Conservation (phyloP, 75 land plant genomes). For the Cunninghamia lanceolata region DNA sequence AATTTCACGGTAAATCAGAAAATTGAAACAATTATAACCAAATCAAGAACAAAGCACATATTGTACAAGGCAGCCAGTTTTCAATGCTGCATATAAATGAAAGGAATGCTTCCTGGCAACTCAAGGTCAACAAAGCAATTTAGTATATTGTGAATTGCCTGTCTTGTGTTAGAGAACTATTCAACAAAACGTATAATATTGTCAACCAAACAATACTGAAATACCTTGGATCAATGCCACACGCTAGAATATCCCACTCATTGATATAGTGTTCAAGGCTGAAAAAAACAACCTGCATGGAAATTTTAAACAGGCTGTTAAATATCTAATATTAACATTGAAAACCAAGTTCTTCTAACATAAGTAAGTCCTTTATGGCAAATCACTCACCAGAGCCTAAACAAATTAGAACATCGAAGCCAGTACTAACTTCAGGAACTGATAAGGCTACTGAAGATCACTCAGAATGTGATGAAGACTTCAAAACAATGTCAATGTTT, state of each 20-base stretch:
- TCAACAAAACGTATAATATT: neutral
- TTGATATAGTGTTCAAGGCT: neutral
- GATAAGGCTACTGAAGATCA: conserved; percentile 8
- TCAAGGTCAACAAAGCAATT: conserved; percentile 4
- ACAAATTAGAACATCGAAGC: neutral
- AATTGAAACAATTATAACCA: neutral
- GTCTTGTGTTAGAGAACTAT: conserved; percentile 4
- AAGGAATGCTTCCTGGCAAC: conserved; percentile 3
- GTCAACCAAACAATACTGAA: conserved; percentile 1
- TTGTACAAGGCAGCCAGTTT: conserved; percentile 9
- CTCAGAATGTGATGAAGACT: neutral
- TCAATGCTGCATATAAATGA: conserved; percentile 2
- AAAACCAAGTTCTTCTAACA: neutral
- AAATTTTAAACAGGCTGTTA: neutral
- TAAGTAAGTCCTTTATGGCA: neutral
- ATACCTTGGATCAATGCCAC: conserved; percentile 7
- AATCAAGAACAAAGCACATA: conserved; percentile 10
- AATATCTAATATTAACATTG: neutral
- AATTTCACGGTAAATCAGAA: neutral
- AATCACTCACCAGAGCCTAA: conserved; percentile 6
- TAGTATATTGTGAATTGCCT: neutral
- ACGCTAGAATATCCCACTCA: conserved; percentile 6
- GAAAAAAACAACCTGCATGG: conserved; percentile 1
- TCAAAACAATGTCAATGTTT: neutral
- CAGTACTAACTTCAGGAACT: neutral